phyloP scores from a whole-genome alignment of 257 asterid genomes.

The Lavandula angustifolia region DNA sequence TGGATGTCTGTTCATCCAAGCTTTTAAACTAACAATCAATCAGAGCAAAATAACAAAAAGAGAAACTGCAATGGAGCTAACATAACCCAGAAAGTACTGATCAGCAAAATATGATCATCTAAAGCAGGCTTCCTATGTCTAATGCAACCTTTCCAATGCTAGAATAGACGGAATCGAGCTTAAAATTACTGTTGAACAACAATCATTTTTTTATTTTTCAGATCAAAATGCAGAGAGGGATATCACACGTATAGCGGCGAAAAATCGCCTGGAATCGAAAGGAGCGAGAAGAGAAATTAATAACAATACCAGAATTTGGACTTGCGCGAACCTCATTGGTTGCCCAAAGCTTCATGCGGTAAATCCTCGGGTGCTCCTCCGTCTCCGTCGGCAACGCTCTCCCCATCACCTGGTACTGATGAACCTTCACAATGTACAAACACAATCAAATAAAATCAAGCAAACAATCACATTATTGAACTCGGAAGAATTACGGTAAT shows the following conservation, averaged over 20 bases:
- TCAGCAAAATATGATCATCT: too few relatives aligned
- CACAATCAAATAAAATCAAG: neutral
- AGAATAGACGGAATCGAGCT: too few relatives aligned
- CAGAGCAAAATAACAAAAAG: too few relatives aligned
- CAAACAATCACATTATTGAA: neutral
- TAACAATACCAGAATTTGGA: constrained; percentile 65
- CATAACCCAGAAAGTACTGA: too few relatives aligned
- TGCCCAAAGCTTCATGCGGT: constrained; percentile 80
- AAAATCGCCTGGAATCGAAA: neutral
- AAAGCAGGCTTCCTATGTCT: too few relatives aligned
- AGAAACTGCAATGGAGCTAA: too few relatives aligned
- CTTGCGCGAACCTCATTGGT: constrained; percentile 49
- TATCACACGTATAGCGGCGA: neutral
- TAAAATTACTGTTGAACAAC: too few relatives aligned
- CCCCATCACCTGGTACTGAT: constrained; percentile 77
- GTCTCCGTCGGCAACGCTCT: constrained; percentile 69
- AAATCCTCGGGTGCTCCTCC: constrained; percentile 67
- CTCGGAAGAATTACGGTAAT: neutral
- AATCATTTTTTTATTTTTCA: neutral
- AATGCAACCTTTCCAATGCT: too few relatives aligned
- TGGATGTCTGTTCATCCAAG: too few relatives aligned
- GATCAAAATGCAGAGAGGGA: neutral
- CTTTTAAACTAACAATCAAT: too few relatives aligned
- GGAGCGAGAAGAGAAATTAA: too few relatives aligned
- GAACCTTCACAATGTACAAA: constrained; percentile 43